Evolutionary conservation across 768 basidiomycete species (phyloP).

Genomic region (Candolleomyces efflorescens): DNA sequence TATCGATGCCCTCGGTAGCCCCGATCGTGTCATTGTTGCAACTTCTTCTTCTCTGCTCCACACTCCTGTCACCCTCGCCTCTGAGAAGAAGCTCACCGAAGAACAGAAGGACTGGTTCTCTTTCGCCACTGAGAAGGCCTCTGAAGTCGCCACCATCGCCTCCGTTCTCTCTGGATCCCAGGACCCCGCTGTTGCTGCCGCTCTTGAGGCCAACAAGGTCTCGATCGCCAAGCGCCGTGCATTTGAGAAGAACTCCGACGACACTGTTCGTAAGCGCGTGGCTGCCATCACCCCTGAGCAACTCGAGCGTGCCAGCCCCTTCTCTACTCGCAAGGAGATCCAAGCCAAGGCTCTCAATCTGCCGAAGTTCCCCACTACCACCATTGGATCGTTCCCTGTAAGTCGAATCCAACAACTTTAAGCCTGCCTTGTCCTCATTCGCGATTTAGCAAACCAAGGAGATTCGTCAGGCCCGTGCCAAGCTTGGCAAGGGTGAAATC

Average conservation of each 20-base stretch:
- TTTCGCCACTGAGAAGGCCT: slow-evolving; percentile 94
- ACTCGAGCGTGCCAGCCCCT: slow-evolving; percentile 86
- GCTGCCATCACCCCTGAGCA: slow-evolving; percentile 82
- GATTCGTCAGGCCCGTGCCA: slow-evolving; percentile 95
- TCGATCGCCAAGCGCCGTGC: slow-evolving; percentile 93
- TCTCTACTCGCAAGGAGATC: slow-evolving; percentile 80
- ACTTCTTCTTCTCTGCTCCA: slow-evolving; percentile 98
- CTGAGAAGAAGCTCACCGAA: slow-evolving; percentile 83
- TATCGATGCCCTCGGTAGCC: slow-evolving; percentile 74
- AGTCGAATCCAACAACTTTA: slow-evolving; percentile 17
- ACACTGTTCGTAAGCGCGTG: slow-evolving; percentile 92
- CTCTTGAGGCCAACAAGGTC: slow-evolving; percentile 82
- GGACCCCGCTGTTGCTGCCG: slow-evolving; percentile 60
- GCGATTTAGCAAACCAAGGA: slow-evolving; percentile 88
- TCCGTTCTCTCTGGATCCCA: slow-evolving; percentile 83
- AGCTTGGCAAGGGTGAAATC: slow-evolving; percentile 88
- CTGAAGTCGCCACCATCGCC: slow-evolving; percentile 86
- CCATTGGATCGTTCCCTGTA: slow-evolving; percentile 97
- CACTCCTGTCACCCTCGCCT: slow-evolving; percentile 92
- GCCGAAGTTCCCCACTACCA: slow-evolving; percentile 97
- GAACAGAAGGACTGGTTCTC: slow-evolving; percentile 98
- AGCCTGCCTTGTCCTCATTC: slow-evolving; percentile 8
- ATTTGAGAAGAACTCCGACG: slow-evolving; percentile 92
- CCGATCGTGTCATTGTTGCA: slow-evolving; percentile 86
- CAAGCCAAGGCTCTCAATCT: slow-evolving; percentile 87